phyloP scores from a whole-genome alignment of 352 stramenopile species.

The Pythium aquatile region DNA sequence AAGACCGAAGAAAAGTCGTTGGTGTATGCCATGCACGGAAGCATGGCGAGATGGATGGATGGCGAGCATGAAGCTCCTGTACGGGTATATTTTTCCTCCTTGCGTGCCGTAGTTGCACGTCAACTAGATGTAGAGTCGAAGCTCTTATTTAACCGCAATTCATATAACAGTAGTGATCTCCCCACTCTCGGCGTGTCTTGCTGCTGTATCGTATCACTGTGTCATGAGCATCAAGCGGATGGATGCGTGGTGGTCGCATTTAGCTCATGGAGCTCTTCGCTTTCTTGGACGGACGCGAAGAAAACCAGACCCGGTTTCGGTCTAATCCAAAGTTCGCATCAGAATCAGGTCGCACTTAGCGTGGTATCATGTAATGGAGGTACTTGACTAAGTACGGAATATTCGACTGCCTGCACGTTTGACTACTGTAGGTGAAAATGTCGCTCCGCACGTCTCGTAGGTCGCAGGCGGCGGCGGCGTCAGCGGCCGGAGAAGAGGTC shows the following conservation, averaged over 20 bases:
- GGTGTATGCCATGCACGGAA: not conserved
- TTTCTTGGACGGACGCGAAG: not conserved
- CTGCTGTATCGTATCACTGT: not conserved
- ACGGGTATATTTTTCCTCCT: conserved; percentile 15
- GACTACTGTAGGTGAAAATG: conserved; percentile 29
- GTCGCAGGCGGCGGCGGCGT: conserved; percentile 28
- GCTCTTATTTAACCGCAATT: conserved; percentile 23
- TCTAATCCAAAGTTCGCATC: not conserved
- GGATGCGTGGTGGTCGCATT: not conserved
- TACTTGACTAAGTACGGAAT: conserved; percentile 11
- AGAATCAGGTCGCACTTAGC: conserved; percentile 12
- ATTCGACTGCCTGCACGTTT: not conserved
- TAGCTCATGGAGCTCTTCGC: not conserved
- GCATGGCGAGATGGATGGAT: not conserved
- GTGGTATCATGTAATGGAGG: not conserved
- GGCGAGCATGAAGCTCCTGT: not conserved
- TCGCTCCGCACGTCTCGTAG: conserved; percentile 46
- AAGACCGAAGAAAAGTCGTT: not conserved
- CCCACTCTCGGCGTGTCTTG: not conserved
- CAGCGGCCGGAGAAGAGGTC: conserved; percentile 23
- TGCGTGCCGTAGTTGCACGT: not conserved
- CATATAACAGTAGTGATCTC: conserved; percentile 14
- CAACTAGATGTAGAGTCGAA: conserved; percentile 27
- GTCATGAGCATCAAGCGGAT: not conserved
- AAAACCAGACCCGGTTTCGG: not conserved